Base-by-base conservation (phyloP, 2,329 filamentous ascomycete species). In the Tothia fuscella region DNA sequence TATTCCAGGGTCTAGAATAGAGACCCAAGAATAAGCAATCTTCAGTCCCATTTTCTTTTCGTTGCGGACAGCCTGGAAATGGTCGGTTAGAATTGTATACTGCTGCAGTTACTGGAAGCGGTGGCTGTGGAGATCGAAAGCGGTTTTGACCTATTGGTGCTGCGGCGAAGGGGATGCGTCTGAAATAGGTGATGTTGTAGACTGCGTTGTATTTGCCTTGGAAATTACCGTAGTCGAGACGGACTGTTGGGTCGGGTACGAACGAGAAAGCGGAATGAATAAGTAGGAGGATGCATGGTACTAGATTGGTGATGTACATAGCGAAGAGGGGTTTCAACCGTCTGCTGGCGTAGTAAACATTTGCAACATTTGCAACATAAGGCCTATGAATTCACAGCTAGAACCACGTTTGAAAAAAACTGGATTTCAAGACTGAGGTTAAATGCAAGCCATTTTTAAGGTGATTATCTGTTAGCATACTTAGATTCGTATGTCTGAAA, bases 11-110 rank as follows among this genome's bases (percentile, higher is more conserved):
- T 0, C 74, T 66, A 4, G 71, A 67, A 56, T 75, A 78, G 0
- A 80, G 58, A 9, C 72, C 72, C 2, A 80, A 64, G 46, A 76
- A 77, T 12, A 78, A 60, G 48, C 75, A 79, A 50, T 79, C 74
- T 59, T 79, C 75, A 32, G 71, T 72, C 9, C 70, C 60, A 28
- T 61, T 62, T 42, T 68, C 70, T 0, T 69, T 72, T 48, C 72
- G 62, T 55, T 76, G 73, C 3, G 71, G 67, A 49, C 74, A 78
- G 65, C 72, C 70, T 49, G 74, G 68, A 46, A 75, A 77, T 14
- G 59, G 47, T 38, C 71, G 67, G 46, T 68, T 63, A 2, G 72
- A 72, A 52, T 77, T 56, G 52, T 78, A 78, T 3, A 62, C 63
- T 45, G 62, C 67, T 56, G 67, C 62, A 3, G 54, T 59, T 41